Evolutionary conservation across 495 filamentous ascomycete species (phyloP).

Genomic region (Podospora sp.): DNA sequence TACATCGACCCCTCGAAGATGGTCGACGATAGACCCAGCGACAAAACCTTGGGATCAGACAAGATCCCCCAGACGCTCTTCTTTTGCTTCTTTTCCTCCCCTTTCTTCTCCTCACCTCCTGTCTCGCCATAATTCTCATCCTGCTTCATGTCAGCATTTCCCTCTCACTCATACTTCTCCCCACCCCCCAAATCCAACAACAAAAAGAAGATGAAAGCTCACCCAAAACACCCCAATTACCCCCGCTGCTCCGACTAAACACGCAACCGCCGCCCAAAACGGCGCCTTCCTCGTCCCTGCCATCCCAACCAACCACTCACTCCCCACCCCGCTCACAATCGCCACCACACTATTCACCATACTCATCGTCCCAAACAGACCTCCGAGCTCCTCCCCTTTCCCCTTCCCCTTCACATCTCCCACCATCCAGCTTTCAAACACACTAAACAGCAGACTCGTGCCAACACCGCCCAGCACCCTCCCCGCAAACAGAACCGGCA

Average conservation of each 20-base stretch:
- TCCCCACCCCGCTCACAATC: conserved; percentile 55
- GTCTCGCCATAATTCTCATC: conserved; percentile 51
- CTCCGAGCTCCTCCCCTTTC: conserved; percentile 40
- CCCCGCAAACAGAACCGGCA: conserved; percentile 48
- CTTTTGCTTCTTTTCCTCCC: conserved; percentile 9
- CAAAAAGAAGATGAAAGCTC: conserved; percentile 23
- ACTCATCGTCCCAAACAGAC: conserved; percentile 54
- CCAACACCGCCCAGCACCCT: conserved; percentile 56
- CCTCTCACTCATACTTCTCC: neutral
- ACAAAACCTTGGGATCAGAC: conserved; percentile 44
- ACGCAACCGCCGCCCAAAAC: conserved; percentile 46
- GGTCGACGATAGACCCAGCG: conserved; percentile 52
- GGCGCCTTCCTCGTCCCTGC: conserved; percentile 54
- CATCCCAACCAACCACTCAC: conserved; percentile 49
- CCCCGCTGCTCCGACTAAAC: conserved; percentile 45
- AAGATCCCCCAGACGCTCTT: conserved; percentile 30
- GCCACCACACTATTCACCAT: conserved; percentile 56
- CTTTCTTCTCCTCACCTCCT: conserved; percentile 12
- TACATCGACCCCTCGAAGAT: conserved; percentile 63
- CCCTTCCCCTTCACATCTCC: conserved; percentile 49
- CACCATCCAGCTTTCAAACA: conserved; percentile 64
- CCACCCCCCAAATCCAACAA: neutral
- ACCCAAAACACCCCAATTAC: conserved; percentile 54
- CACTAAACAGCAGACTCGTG: conserved; percentile 57
- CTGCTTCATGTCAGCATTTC: conserved; percentile 30